Evolutionary conservation across 805 yeast species (phyloP).

Genomic region (Millerozyma miso): DNA sequence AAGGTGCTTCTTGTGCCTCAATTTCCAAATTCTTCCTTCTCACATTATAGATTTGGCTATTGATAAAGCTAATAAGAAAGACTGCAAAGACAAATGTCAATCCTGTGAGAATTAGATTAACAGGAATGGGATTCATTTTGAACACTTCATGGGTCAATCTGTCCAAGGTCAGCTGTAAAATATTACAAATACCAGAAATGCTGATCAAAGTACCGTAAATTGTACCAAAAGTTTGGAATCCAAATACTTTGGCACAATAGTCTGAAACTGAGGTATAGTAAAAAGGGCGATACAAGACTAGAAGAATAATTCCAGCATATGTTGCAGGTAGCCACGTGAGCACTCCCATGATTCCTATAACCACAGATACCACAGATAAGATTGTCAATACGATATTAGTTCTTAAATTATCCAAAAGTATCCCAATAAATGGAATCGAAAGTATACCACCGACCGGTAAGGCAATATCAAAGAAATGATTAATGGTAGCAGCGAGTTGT

Average conservation of each 20-base stretch:
- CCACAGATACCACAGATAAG: conserved; percentile 50
- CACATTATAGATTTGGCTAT: conserved; percentile 35
- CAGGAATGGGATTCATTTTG: conserved; percentile 74
- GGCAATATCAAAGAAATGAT: conserved; percentile 78
- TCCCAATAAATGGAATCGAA: conserved; percentile 84
- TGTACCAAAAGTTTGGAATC: conserved; percentile 87
- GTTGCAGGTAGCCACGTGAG: conserved; percentile 54
- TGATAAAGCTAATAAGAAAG: conserved; percentile 41
- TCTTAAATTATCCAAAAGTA: conserved; percentile 67
- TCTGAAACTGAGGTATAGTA: conserved; percentile 92
- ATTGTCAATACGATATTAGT: conserved; percentile 55
- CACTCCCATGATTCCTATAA: conserved; percentile 71
- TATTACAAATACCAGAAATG: conserved; percentile 75
- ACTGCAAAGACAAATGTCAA: conserved; percentile 53
- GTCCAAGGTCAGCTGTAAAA: conserved; percentile 69
- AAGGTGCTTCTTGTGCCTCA: conserved; percentile 57
- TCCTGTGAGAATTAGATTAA: conserved; percentile 53
- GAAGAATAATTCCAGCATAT: conserved; percentile 60
- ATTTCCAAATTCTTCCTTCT: conserved; percentile 50
- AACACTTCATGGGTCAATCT: conserved; percentile 62
- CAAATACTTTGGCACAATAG: conserved; percentile 88
- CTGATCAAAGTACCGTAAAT: conserved; percentile 85
- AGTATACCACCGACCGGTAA: conserved; percentile 85
- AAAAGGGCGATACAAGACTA: conserved; percentile 86
- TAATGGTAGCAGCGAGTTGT: conserved; percentile 51